phyloP scores from a whole-genome alignment of 768 basidiomycete species.

The Mycena belliarum region DNA sequence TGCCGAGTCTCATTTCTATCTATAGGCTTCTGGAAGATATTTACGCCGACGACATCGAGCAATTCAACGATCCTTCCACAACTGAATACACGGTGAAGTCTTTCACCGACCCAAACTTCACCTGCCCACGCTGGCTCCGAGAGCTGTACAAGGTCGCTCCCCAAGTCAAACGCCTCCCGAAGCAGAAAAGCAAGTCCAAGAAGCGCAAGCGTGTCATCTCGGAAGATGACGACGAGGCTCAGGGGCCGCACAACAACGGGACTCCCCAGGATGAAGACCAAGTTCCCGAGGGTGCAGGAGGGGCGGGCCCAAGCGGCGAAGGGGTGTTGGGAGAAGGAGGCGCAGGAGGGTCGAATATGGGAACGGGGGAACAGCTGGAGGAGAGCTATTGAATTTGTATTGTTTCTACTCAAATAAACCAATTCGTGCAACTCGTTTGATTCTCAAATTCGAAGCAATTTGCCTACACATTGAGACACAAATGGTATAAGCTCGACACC shows the following conservation, averaged over 20 bases:
- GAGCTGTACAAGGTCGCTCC: slow-evolving; percentile 1
- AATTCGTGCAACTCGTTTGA: neutral
- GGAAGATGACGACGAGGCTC: neutral
- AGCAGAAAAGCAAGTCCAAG: slow-evolving; percentile 4
- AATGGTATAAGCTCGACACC: neutral
- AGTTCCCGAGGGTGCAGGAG: neutral
- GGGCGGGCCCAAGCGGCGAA: neutral
- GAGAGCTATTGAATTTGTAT: neutral
- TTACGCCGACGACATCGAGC: neutral
- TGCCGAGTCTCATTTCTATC: neutral
- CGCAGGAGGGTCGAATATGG: neutral
- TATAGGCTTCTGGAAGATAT: neutral
- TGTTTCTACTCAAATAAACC: neutral
- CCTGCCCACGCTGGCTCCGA: slow-evolving; percentile 1
- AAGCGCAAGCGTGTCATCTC: slow-evolving; percentile 2
- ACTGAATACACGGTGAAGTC: neutral
- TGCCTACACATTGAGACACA: neutral
- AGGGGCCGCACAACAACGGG: neutral
- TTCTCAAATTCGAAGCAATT: neutral
- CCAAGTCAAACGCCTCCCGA: slow-evolving; percentile 1
- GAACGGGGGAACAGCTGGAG: neutral
- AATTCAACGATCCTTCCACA: neutral
- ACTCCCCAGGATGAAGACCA: neutral
- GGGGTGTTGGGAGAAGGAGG: neutral
- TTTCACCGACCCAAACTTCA: slow-evolving; percentile 3